Conservation (phyloP, 129 eudicot genomes). For the Scalesia atractyloides region DNA sequence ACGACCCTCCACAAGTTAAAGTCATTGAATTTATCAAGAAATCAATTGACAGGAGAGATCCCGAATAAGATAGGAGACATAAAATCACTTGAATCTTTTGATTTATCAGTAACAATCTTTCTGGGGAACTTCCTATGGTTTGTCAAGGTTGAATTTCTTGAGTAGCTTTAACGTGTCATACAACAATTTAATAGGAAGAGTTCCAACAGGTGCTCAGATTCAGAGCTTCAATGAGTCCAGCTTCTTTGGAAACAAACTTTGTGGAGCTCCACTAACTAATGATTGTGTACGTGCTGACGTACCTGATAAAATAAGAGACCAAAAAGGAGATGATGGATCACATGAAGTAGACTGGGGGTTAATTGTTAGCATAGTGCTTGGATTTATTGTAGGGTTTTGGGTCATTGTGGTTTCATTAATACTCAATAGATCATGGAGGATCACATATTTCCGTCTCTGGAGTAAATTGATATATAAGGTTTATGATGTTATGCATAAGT, state of each 20-base stretch:
- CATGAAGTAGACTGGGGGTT: background rate
- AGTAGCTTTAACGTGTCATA: constrained; percentile 4
- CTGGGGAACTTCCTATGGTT: constrained; percentile 20
- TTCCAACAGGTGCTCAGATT: constrained; percentile 27
- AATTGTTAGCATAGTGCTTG: constrained; percentile 7
- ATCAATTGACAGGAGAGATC: constrained; percentile 19
- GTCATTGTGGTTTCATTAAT: constrained; percentile 2
- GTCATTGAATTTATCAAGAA: constrained; percentile 8
- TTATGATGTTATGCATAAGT: no score
- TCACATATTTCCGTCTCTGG: background rate
- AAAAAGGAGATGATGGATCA: background rate
- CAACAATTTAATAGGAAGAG: constrained; percentile 16
- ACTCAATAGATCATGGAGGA: background rate
- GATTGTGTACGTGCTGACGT: background rate
- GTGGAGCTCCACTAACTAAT: constrained; percentile 23
- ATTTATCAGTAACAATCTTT: constrained; percentile 13
- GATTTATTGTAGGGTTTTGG: constrained; percentile 12
- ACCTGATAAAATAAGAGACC: background rate
- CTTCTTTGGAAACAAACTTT: constrained; percentile 23
- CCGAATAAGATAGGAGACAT: constrained; percentile 10
- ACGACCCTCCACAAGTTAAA: background rate
- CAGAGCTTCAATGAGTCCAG: constrained; percentile 4
- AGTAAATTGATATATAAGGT: background rate
- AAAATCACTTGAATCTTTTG: constrained; percentile 20
- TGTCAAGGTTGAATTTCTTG: constrained; percentile 2